Evolutionary conservation across 2,329 filamentous ascomycete species (phyloP), one percentile per base, ranked within the genome.

Genomic region (Fusarium drepaniforme): DNA sequence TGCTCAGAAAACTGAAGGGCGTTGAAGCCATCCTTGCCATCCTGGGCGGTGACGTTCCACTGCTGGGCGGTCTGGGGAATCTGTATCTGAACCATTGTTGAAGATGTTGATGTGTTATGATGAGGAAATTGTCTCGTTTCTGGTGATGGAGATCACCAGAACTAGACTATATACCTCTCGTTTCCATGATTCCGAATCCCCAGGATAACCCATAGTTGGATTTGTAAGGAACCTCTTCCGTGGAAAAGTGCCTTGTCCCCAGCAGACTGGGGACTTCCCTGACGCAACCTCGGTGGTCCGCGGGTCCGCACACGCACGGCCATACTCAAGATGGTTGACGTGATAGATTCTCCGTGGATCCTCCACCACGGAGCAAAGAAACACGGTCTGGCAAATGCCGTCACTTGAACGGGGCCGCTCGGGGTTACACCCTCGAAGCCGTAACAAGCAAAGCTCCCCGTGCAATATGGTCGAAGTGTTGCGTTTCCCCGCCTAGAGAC

Each of bases 1-100:
- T 88, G 83, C 75, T 90, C 86, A 69, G 87, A 83, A 76, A 89
- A 88, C 77, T 86, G 82, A 44, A 95, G 86, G 49, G 85, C 86
- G 57, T 93, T 90, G 77, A 94, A 92, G 75, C 86, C 87, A 46
- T 86, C 81, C 3, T 74, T 84, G 74, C 86, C 86, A 30, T 75
- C 59, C 33, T 70, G 65, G 11, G 68, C 58, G 38, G 84, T 82
- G 51, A 93, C 81, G 37, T 81, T 84, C 91, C 91, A 93, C 80
- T 88, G 85, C 82, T 86, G 86, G 73, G 87, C 89, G 0, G 87
- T 90, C 66, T 79, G 70, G 69, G 80, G 80, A 53, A 81, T 79
- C 13, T 77, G 69, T 30, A 77, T 44, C 74, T 75, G 70, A 8
- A 79, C 60, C 80, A 81, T 82, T 66, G 11, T 68, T 40, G 33